These are phyloP conservation scores for Penicillium crustosum DNA, from an alignment of 2,329 filamentous ascomycete genomes.

Conservation along the genomic window DNA sequence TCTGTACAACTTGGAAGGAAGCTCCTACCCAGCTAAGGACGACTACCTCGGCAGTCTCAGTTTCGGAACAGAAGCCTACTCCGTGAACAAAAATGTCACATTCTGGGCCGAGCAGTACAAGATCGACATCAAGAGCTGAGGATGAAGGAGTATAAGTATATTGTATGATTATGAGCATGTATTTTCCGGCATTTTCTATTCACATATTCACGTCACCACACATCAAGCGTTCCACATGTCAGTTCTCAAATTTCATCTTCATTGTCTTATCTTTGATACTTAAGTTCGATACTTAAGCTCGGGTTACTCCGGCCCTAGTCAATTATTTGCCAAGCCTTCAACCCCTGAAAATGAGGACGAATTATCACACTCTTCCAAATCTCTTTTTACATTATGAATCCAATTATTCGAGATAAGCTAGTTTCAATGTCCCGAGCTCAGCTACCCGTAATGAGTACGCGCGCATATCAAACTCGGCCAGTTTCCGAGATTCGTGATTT, in stretches of 20 bases:
- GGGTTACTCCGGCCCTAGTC: not conserved
- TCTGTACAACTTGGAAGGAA: conserved; percentile 37
- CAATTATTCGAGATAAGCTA: not conserved
- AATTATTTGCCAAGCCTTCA: not conserved
- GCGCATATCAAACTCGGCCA: not conserved
- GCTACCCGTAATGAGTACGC: not conserved
- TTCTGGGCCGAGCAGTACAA: conserved; percentile 45
- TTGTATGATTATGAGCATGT: conserved; percentile 9
- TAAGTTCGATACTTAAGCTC: too few relatives aligned
- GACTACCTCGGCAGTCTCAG: conserved; percentile 55
- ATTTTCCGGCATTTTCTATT: not conserved
- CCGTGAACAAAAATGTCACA: conserved; percentile 47
- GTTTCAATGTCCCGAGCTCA: not conserved
- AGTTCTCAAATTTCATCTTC: not conserved
- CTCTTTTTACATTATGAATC: not conserved
- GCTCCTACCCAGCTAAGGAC: conserved; percentile 38
- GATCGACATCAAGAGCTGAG: conserved; percentile 29
- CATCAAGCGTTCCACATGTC: conserved; percentile 5
- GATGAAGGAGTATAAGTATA: not conserved
- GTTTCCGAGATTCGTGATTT: not conserved
- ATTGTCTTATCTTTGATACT: not conserved
- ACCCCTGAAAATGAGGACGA: not conserved
- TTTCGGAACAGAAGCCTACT: conserved; percentile 55
- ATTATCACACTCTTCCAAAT: not conserved
- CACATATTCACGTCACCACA: not conserved